A percentile compares a stretch with the other conserved stretches of the same genome.
Evolutionary conservation across 2,329 filamentous ascomycete species (phyloP).

Genomic region (Penicillium oxalicum): DNA sequence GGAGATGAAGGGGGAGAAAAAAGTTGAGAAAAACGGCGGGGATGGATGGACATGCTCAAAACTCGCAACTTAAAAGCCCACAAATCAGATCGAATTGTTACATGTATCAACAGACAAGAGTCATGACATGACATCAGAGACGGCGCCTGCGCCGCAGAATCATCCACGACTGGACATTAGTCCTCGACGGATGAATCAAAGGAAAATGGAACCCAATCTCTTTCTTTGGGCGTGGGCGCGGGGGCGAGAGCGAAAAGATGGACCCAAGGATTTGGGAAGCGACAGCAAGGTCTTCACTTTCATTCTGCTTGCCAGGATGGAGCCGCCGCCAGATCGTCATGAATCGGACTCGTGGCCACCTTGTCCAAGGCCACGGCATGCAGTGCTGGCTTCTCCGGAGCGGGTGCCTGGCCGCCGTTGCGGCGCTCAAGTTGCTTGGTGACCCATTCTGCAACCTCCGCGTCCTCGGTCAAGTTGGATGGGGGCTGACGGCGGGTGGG

Average conservation of each 20-base stretch:
- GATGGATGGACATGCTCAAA: no score
- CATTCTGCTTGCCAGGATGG: slow-evolving; percentile 8
- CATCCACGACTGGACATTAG: not conserved
- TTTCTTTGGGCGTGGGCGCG: no score
- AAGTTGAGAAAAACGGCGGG: no score
- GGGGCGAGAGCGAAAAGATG: no score
- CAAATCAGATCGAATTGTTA: not conserved
- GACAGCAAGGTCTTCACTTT: not conserved
- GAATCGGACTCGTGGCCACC: slow-evolving; percentile 43
- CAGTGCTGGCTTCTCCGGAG: slow-evolving; percentile 66
- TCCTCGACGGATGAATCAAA: not conserved
- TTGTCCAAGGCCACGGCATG: slow-evolving; percentile 81
- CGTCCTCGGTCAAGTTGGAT: slow-evolving; percentile 55
- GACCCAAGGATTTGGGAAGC: no score
- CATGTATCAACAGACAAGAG: slow-evolving; percentile 1
- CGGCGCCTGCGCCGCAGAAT: slow-evolving; percentile 17
- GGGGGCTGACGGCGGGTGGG: slow-evolving; percentile 28
- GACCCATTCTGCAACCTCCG: slow-evolving; percentile 85
- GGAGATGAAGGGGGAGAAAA: no score
- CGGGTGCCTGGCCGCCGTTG: slow-evolving; percentile 52
- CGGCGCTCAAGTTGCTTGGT: slow-evolving; percentile 62
- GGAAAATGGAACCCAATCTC: no score
- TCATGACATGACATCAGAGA: slow-evolving; percentile 2
- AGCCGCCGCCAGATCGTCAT: slow-evolving; percentile 24
- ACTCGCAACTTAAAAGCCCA: not conserved